A percentile compares a stretch with the other conserved stretches of the same genome.
phyloP scores from a whole-genome alignment of 2,329 filamentous ascomycete genomes.

The Botryotinia globosa region DNA sequence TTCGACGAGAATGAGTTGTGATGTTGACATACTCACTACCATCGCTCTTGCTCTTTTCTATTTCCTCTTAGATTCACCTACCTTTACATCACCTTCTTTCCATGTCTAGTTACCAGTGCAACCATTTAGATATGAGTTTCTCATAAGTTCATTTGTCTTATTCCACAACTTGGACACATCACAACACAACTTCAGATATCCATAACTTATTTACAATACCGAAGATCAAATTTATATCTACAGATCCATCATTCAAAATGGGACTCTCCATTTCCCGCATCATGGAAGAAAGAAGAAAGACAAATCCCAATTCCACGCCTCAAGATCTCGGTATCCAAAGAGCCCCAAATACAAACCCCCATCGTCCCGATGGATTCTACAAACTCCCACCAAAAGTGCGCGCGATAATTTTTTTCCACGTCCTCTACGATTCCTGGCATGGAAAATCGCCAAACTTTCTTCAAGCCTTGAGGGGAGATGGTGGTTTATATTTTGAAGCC shows the following conservation, averaged over 20 bases:
- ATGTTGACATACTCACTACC: not conserved
- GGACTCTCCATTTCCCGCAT: not conserved
- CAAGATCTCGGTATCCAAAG: not conserved
- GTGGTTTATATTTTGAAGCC: not conserved
- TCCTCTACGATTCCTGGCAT: not conserved
- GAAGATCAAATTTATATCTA: not conserved
- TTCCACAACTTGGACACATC: not conserved
- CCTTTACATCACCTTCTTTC: not conserved
- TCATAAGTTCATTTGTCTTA: not conserved
- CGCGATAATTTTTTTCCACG: not conserved
- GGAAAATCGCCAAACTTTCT: not conserved
- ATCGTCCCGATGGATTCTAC: not conserved
- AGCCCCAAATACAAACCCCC: rapidly evolving
- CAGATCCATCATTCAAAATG: not conserved
- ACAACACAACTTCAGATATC: not conserved
- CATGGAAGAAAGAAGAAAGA: not conserved
- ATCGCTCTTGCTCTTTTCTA: not conserved
- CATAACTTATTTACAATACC: not conserved
- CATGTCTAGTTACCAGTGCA: not conserved
- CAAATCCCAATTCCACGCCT: not conserved
- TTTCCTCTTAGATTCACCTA: not conserved
- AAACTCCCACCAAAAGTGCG: not conserved
- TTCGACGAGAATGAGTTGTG: too few species aligned
- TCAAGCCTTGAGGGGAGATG: not conserved
- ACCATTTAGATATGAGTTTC: not conserved